Evolutionary conservation across 2,329 filamentous ascomycete genomes (phyloP).

Genomic region (Paraconiothyrium sp.): DNA sequence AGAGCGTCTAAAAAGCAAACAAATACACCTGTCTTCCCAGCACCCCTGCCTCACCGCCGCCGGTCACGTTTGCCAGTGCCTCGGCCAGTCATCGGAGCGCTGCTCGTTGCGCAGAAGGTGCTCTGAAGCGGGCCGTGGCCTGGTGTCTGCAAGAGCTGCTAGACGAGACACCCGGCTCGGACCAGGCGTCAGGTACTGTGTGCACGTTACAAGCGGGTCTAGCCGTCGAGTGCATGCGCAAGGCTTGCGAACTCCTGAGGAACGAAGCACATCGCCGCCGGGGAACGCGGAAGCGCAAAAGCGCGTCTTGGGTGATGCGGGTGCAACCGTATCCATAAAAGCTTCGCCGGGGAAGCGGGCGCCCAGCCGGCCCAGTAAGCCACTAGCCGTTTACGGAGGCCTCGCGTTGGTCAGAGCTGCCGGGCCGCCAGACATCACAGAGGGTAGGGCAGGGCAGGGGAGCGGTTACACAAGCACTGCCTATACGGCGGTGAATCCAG

Average conservation of each 20-base stretch:
- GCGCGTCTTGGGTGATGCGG: conserved; percentile 26
- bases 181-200: background rate
- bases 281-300: conserved; percentile 39
- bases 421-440: conserved; percentile 35
- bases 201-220: conserved; percentile 6
- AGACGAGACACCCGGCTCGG: background rate
- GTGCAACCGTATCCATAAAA: conserved; percentile 29
- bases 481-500: conserved; percentile 14
- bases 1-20: conserved; percentile 9
- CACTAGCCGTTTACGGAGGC: conserved; percentile 18
- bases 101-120: background rate
- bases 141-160: background rate
- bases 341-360: conserved; percentile 35
- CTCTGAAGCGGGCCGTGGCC: background rate
- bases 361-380: conserved; percentile 11
- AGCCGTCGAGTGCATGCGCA: conserved; percentile 14
- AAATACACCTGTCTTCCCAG: background rate
- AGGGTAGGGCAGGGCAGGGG: conserved; percentile 33
- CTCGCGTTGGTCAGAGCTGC: conserved; percentile 28
- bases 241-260: conserved; percentile 7
- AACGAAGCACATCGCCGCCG: conserved; percentile 33
- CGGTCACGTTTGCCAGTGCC: too few species aligned
- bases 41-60: conserved; percentile 4
- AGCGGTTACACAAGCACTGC: conserved; percentile 35
- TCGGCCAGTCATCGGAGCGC: background rate